phyloP scores from a whole-genome alignment of 2,329 filamentous ascomycete species.

The Ceratocystis cubensis region DNA sequence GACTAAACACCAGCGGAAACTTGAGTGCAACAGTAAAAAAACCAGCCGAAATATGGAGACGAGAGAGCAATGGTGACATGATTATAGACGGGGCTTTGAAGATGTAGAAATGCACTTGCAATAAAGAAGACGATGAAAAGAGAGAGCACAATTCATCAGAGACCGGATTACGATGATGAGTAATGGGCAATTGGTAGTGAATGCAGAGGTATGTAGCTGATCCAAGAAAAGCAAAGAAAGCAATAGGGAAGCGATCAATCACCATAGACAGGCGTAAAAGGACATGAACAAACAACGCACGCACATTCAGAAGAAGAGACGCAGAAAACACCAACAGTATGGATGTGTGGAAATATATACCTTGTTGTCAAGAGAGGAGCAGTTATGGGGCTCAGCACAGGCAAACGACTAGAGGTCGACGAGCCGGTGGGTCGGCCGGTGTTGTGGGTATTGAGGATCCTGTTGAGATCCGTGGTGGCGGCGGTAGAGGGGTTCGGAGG shows the following conservation, averaged over 20 bases:
- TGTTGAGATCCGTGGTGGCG: neutral
- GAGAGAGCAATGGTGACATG: neutral
- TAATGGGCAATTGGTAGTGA: neutral
- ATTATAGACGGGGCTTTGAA: neutral
- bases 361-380: neutral
- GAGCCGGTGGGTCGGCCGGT: neutral
- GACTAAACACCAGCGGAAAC: neutral
- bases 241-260: neutral
- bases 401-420: neutral
- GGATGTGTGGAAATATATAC: neutral
- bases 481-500: neutral
- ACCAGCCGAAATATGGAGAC: neutral
- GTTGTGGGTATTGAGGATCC: neutral
- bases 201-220: neutral
- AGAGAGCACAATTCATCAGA: neutral
- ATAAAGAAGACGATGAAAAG: neutral
- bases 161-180: neutral
- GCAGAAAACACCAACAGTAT: neutral
- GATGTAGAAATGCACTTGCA: neutral
- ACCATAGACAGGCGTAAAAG: neutral
- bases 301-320: neutral
- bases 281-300: neutral
- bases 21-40: neutral
- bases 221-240: too few relatives aligned
- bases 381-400: neutral